Percentiles rank a stretch among this genome's conserved stretches.
phyloP scores from a whole-genome alignment of 1,284 basidiomycete species.

The Ustilago shanxiensis region DNA sequence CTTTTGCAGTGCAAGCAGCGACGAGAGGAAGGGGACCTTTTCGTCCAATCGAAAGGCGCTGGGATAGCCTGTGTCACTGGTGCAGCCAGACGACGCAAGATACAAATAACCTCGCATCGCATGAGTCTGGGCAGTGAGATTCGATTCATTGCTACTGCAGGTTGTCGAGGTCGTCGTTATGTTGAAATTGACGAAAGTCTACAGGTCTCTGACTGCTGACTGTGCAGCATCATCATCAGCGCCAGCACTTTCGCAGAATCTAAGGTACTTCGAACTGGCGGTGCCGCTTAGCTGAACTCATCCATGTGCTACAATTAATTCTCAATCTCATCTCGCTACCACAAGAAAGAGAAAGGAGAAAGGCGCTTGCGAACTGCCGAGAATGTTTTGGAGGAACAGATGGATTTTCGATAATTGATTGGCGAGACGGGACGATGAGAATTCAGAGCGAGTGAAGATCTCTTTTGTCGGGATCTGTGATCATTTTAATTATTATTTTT shows the following conservation, averaged over 20 bases:
- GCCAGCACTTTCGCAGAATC: neutral
- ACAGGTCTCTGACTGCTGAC: neutral
- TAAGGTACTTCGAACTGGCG: neutral
- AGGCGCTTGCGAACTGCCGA: neutral
- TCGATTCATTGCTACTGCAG: neutral
- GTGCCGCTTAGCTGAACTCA: neutral
- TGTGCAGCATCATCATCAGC: neutral
- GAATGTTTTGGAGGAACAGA: too few species aligned
- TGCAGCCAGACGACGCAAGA: neutral
- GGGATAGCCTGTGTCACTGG: neutral
- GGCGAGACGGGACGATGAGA: too few species aligned
- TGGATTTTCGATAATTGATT: too few species aligned
- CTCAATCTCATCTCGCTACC: slow-evolving; percentile 3
- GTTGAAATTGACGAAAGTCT: too few species aligned
- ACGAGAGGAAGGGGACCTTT: neutral
- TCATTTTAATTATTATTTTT: too few species aligned
- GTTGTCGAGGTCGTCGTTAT: too few species aligned
- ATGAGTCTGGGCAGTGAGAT: neutral
- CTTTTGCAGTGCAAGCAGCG: too few species aligned
- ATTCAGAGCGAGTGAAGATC: too few species aligned
- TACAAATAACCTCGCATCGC: neutral
- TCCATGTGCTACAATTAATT: neutral
- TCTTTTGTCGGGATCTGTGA: too few species aligned
- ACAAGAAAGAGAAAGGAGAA: neutral
- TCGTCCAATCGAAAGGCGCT: neutral